These are phyloP conservation scores for Suillus ampliporus DNA, from an alignment of 768 basidiomycete species.

Conservation along the genomic window DNA sequence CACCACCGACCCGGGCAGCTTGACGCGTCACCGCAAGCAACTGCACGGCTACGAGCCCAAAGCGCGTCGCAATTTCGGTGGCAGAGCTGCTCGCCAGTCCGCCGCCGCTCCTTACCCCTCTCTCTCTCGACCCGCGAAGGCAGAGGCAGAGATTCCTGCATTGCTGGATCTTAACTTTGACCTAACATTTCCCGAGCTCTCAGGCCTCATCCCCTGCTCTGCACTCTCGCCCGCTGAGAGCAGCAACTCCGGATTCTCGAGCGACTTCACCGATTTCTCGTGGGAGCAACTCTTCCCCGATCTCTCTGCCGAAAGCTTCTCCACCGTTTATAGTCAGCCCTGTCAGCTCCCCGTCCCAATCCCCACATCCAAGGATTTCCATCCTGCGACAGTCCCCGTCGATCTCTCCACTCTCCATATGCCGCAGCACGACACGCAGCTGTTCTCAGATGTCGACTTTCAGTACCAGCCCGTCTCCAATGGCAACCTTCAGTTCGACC, in stretches of 20 bases:
- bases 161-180: neutral
- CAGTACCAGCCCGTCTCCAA: neutral
- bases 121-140: neutral
- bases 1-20: no score
- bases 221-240: neutral
- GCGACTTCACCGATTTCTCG: neutral
- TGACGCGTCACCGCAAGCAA: no score
- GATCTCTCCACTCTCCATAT: neutral
- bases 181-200: conserved; percentile 3
- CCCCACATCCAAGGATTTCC: neutral
- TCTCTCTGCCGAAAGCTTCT: neutral
- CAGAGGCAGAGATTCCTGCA: neutral
- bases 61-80: no score
- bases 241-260: neutral
- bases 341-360: neutral
- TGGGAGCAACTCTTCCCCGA: conserved; percentile 8
- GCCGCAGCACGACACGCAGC: neutral
- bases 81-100: conserved; percentile 11
- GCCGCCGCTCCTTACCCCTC: conserved; percentile 11
- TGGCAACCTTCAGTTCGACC: neutral
- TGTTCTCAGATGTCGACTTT: neutral
- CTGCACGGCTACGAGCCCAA: no score
- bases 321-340: neutral
- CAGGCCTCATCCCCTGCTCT: neutral
- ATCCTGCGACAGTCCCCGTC: neutral